Base-by-base conservation (phyloP, 129 eudicot genomes). In the Arctium lappa region DNA sequence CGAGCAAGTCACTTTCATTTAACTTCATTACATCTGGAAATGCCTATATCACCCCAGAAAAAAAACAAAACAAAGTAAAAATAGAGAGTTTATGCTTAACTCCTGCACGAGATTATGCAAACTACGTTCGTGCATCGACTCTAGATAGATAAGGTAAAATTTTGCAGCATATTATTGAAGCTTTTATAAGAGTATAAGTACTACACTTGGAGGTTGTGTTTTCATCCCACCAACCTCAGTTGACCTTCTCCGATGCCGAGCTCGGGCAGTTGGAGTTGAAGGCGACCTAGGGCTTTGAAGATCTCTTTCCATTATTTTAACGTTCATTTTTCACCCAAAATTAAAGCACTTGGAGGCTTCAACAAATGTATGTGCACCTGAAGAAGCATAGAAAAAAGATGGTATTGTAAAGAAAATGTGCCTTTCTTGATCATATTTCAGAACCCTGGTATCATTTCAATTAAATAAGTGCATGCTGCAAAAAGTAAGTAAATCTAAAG, bases 1-100 rank as follows among this genome's bases (percentile, higher is more conserved):
- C 84, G 75, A 91, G 92, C 36, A 89, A 80, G 30, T 75, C 80
- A 40, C 44, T 77, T 75, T 87, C 95, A 89, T 88, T 85, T 72
- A 75, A 76, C 81, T 77, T 89, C 81, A 80, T 85, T 36, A 81
- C 40, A 16, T 88, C 90, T 39, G 83, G 87, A 29, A 76, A 30
- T 56, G 76, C 84, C 94, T 91, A 85, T 31, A 53, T 56, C 65
- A 56, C 22, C 73, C 74, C 29, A 71, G 60, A 75, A 30, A 78
- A 3, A 33, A 1, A 33, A 22, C 40, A 40, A 62, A 44, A 32
- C 30, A 44, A 42, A 8, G 32, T 29, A 22, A 42, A 74, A 16
- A 15, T 56, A 56, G 27, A 56, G 65, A 56, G 63, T 56, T 16
- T 56, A 16, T 56, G 65, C 65, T 56, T 0, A 56, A 56, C 27